Conservation (phyloP, 768 basidiomycete genomes). For the Mycena filopes region DNA sequence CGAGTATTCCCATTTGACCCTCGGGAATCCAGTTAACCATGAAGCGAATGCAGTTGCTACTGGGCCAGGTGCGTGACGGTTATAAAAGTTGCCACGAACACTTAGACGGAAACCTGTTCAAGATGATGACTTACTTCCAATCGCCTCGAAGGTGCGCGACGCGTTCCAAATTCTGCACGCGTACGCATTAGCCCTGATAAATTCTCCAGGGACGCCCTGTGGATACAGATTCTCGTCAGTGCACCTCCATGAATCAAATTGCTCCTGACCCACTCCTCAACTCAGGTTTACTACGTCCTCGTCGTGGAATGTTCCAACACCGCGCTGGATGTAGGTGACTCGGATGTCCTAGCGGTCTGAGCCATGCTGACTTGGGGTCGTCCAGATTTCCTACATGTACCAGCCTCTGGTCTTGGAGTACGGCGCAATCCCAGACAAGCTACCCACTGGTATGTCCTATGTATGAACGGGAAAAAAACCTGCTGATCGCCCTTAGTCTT, state of each 20-base stretch:
- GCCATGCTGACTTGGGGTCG: not conserved
- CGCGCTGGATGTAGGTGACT: not conserved
- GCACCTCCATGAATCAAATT: too few relatives aligned
- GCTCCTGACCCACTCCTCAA: too few relatives aligned
- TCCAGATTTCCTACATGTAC: constrained; percentile 8
- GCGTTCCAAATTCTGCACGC: too few relatives aligned
- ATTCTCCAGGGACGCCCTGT: too few relatives aligned
- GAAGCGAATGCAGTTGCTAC: not conserved
- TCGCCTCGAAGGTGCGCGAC: too few relatives aligned
- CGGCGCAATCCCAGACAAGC: not conserved
- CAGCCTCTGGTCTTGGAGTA: constrained; percentile 7
- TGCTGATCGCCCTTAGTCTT: not conserved
- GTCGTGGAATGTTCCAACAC: too few relatives aligned
- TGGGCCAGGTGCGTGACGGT: not conserved
- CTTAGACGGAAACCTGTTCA: not conserved
- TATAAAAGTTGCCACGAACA: too few relatives aligned
- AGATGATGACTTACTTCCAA: constrained; percentile 13
- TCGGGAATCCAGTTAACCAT: not conserved
- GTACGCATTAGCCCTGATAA: too few relatives aligned
- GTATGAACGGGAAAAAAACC: too few relatives aligned
- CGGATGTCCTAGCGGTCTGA: too few relatives aligned
- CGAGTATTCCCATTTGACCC: not conserved
- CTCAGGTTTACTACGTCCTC: too few relatives aligned
- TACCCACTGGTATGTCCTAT: not conserved
- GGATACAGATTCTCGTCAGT: too few relatives aligned